phyloP scores from a whole-genome alignment of 305 asterid species.

The Fraxinus latifolia region DNA sequence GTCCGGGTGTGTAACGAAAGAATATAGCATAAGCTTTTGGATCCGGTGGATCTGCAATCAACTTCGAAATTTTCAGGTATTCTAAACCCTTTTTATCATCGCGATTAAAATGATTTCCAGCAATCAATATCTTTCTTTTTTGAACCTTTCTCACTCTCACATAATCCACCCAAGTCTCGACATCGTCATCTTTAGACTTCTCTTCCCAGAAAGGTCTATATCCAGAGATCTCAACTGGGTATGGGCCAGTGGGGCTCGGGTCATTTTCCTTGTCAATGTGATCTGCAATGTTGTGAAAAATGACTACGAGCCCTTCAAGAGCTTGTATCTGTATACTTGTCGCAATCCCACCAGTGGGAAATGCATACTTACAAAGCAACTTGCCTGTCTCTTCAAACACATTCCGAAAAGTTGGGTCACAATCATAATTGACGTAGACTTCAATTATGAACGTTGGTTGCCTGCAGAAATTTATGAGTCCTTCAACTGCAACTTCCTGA shows the following conservation, averaged over 20 bases:
- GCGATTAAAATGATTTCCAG: conserved; percentile 75
- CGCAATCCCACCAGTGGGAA: conserved; percentile 41
- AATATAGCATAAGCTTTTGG: conserved; percentile 73
- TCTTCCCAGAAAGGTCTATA: conserved; percentile 87
- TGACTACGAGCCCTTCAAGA: conserved; percentile 66
- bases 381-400: conserved; percentile 76
- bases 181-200: conserved; percentile 38
- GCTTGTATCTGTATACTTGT: conserved; percentile 78
- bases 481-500: conserved; percentile 86
- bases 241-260: conserved; percentile 52
- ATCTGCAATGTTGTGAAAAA: conserved; percentile 79
- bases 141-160: conserved; percentile 69
- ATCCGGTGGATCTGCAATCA: conserved; percentile 65
- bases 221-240: conserved; percentile 57
- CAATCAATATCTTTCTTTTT: conserved; percentile 65
- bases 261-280: conserved; percentile 71
- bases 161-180: conserved; percentile 58
- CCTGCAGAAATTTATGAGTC: conserved; percentile 75
- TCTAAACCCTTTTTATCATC: conserved; percentile 80
- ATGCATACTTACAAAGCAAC: conserved; percentile 77
- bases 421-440: conserved; percentile 73
- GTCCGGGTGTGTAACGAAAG: conserved; percentile 65
- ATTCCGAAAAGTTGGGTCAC: conserved; percentile 67
- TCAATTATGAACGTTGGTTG: conserved; percentile 68
- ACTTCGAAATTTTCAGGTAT: conserved; percentile 51